Base-by-base conservation (phyloP, 75 land plant species). In the Pinus tabuliformis region DNA sequence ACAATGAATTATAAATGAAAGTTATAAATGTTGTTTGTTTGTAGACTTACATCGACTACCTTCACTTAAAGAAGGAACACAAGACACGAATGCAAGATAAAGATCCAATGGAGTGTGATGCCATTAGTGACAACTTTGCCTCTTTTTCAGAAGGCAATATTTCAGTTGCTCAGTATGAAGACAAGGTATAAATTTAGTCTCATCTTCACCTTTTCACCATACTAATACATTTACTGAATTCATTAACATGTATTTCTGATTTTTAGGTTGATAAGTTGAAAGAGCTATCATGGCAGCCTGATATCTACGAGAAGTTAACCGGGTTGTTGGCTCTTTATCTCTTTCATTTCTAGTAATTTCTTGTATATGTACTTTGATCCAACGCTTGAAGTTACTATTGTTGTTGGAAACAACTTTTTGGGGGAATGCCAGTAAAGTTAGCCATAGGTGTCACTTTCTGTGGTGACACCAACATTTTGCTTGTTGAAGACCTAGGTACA, bases 401-500 rank as follows among this genome's bases (percentile, higher is more conserved):
- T 66, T 76, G 39, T 58, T 54, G 3, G 15, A 28, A 83, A 42
- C 82, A 96, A 97, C 89, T 96, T 28, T 96, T 96, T 76, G 99
- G 99, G 75, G 99, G 99, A 16, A 88, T 83, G 82, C 90, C 86
- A 28, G 79, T 92, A 73, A 93, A 84, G 72, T 81, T 96, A 73
- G 76, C 84, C 79, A 88, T 97, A 62, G 99, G 99, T 20, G 91
- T 97, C 60, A 92, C 86, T 76, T 93, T 94, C 60, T 89, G 97
- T 57, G 99, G 99, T 16, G 99, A 96, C 77, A 96, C 93, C 22
- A 96, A 96, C 76, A 91, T 96, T 59, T 84, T 96, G 22, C 86
- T 96, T 62, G 97, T 96, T 82, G 99, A 97, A 60, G 99, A 96
- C 85, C 99, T 97, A 65, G 97, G 99, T 78, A 96, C 99, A 36